A percentile compares a stretch with the other conserved stretches of the same genome.
Evolutionary conservation across 2,329 filamentous ascomycete genomes (phyloP).

Genomic region (Zymoseptoria brevis): DNA sequence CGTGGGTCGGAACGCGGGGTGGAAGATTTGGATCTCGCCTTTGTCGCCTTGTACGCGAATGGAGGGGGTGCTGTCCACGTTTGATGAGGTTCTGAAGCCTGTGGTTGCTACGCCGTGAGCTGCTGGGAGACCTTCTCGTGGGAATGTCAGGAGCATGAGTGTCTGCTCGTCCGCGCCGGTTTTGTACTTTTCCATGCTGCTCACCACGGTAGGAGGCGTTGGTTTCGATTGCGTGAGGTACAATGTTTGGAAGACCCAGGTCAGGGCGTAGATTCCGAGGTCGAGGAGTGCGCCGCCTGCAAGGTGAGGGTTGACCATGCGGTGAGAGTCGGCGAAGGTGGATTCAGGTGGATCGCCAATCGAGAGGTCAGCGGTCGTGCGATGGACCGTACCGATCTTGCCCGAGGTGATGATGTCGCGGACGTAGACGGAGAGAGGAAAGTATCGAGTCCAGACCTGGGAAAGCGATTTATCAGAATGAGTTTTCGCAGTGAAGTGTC

Average conservation of each 20-base stretch:
- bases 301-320: slow-evolving; percentile 76
- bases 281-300: slow-evolving; percentile 78
- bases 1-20: slow-evolving; percentile 61
- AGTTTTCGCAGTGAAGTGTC: not conserved
- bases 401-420: slow-evolving; percentile 55
- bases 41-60: slow-evolving; percentile 73
- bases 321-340: slow-evolving; percentile 53
- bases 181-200: slow-evolving; percentile 62
- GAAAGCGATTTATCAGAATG: not conserved
- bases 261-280: slow-evolving; percentile 79
- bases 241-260: slow-evolving; percentile 83
- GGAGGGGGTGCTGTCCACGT: slow-evolving; percentile 56
- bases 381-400: slow-evolving; percentile 48
- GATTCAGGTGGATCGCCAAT: slow-evolving; percentile 55
- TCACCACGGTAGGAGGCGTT: slow-evolving; percentile 59
- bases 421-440: slow-evolving; percentile 71
- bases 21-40: slow-evolving; percentile 74
- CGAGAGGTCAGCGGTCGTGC: slow-evolving; percentile 51
- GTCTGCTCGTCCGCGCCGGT: slow-evolving; percentile 72
- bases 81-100: slow-evolving; percentile 52
- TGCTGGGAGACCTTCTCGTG: slow-evolving; percentile 47
- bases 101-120: slow-evolving; percentile 61
- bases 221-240: slow-evolving; percentile 69
- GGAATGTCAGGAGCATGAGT: slow-evolving; percentile 71
- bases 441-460: slow-evolving; percentile 76